These are phyloP conservation scores for Tuber melanosporum DNA, from an alignment of 495 filamentous ascomycete species.

Conservation along the genomic window DNA sequence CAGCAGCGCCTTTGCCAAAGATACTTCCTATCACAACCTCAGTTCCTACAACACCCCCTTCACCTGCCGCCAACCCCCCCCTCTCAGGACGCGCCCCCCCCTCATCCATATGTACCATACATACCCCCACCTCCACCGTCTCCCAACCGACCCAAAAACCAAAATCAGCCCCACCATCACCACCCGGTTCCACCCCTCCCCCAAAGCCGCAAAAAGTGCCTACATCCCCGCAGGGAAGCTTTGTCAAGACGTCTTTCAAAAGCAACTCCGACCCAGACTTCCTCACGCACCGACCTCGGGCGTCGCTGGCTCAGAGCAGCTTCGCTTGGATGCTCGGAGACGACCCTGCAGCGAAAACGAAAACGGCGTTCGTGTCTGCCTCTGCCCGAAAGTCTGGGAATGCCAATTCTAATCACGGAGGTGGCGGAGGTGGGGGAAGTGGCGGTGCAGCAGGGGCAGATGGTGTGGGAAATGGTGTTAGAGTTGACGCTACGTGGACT, in stretches of 20 bases:
- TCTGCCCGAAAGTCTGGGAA: neutral
- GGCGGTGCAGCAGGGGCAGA: constrained; percentile 4
- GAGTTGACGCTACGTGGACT: neutral
- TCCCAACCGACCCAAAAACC: neutral
- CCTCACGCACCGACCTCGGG: constrained; percentile 47
- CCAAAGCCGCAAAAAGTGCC: constrained; percentile 25
- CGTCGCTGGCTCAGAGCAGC: constrained; percentile 70
- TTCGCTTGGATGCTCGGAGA: constrained; percentile 89
- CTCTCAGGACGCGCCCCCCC: constrained; percentile 7
- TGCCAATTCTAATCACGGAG: neutral
- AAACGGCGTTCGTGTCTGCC: constrained; percentile 34
- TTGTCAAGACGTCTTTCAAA: constrained; percentile 40
- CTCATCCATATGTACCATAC: neutral
- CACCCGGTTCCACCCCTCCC: constrained; percentile 1
- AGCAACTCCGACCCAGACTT: constrained; percentile 41
- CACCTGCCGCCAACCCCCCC: neutral
- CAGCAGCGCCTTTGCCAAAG: neutral
- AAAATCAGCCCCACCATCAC: constrained; percentile 11
- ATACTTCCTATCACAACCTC: neutral
- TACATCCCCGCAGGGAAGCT: constrained; percentile 33
- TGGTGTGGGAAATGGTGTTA: constrained; percentile 8
- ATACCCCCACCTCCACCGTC: constrained; percentile 1
- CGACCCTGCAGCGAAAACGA: constrained; percentile 32
- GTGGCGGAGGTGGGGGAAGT: constrained; percentile 12
- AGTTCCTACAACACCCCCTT: constrained; percentile 1